A percentile compares a stretch with the other conserved stretches of the same genome.
Conservation (phyloP, 1,284 basidiomycete genomes). For the Apiotrichum sp. region DNA sequence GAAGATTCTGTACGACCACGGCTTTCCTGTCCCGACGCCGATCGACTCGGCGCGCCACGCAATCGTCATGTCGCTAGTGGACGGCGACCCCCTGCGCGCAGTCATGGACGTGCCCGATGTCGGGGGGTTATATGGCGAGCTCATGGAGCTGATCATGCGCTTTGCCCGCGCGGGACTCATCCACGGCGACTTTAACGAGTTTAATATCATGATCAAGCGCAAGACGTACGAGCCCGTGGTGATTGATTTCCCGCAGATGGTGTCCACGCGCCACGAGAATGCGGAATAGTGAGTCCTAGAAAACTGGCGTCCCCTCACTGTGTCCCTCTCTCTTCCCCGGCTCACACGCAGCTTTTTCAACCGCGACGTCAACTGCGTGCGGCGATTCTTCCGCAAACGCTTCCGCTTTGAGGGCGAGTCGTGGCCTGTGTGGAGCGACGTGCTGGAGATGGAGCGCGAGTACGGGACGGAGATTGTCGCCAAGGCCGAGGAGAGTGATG, state of each 20-base stretch:
- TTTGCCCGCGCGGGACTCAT: constrained; percentile 90
- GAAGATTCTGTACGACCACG: constrained; percentile 92
- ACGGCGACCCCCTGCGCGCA: constrained; percentile 94
- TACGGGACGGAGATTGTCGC: constrained; percentile 39
- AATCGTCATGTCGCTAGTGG: constrained; percentile 91
- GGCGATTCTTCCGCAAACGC: constrained; percentile 83
- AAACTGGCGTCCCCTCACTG: no score
- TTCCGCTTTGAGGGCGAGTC: constrained; percentile 88
- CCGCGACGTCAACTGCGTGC: constrained; percentile 93
- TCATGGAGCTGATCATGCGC: constrained; percentile 95
- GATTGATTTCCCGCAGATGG: constrained; percentile 99
- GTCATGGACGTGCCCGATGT: constrained; percentile 76
- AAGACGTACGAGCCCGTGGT: constrained; percentile 71
- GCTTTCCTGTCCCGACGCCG: constrained; percentile 87
- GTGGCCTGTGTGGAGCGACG: constrained; percentile 75
- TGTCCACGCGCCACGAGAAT: constrained; percentile 92
- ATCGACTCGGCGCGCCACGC: constrained; percentile 93
- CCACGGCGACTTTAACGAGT: constrained; percentile 99
- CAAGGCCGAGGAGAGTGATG: no score
- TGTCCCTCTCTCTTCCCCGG: background rate
- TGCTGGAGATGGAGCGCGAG: constrained; percentile 50
- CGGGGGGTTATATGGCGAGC: constrained; percentile 78
- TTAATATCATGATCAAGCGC: constrained; percentile 89
- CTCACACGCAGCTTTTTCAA: constrained; percentile 79
- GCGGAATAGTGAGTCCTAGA: constrained; percentile 74